A percentile compares a stretch with the other conserved stretches of the same genome.
phyloP scores from a whole-genome alignment of 2,329 filamentous ascomycete species.

The Ophiostoma montium region DNA sequence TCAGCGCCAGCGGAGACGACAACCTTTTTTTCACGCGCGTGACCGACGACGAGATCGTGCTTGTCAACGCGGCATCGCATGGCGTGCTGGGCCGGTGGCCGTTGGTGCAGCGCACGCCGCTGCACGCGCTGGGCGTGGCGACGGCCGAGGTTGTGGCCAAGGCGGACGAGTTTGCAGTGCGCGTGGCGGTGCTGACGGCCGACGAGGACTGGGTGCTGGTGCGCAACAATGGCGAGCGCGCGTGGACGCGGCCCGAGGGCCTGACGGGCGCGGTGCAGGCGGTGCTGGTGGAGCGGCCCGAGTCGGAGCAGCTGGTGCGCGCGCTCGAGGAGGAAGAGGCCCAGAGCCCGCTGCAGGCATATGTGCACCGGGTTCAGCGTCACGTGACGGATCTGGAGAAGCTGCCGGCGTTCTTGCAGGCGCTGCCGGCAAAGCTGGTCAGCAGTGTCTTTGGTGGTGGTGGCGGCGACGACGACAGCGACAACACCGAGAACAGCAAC shows the following conservation, averaged over 20 bases:
- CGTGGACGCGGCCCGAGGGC: slow-evolving; percentile 73
- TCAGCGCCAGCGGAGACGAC: slow-evolving; percentile 45
- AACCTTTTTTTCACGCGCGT: slow-evolving; percentile 73
- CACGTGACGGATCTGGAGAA: slow-evolving; percentile 66
- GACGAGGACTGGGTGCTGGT: slow-evolving; percentile 69
- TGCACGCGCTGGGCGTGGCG: slow-evolving; percentile 21
- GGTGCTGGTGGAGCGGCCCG: slow-evolving; percentile 63
- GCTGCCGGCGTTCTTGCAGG: slow-evolving; percentile 58
- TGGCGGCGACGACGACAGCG: slow-evolving; percentile 25
- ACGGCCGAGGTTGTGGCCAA: slow-evolving; percentile 60
- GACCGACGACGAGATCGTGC: slow-evolving; percentile 56
- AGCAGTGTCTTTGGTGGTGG: slow-evolving; percentile 46
- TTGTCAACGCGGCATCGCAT: slow-evolving; percentile 65
- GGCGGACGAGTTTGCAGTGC: slow-evolving; percentile 54
- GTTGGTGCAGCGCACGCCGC: slow-evolving; percentile 27
- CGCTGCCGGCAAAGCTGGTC: slow-evolving; percentile 54
- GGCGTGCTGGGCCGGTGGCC: slow-evolving; percentile 64
- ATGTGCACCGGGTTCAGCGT: slow-evolving; percentile 70
- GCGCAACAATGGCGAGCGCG: slow-evolving; percentile 40
- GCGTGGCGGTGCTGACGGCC: slow-evolving; percentile 56
- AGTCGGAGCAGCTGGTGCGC: slow-evolving; percentile 53
- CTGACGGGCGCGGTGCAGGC: slow-evolving; percentile 69
- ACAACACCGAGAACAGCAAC: slow-evolving; percentile 15
- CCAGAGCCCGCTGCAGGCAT: slow-evolving; percentile 59
- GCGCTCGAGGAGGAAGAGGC: slow-evolving; percentile 68